Percentiles rank a stretch among this genome's conserved stretches.
Conservation (phyloP, 192 early-diverging fungal species). For the Chytriomyces sp. region DNA sequence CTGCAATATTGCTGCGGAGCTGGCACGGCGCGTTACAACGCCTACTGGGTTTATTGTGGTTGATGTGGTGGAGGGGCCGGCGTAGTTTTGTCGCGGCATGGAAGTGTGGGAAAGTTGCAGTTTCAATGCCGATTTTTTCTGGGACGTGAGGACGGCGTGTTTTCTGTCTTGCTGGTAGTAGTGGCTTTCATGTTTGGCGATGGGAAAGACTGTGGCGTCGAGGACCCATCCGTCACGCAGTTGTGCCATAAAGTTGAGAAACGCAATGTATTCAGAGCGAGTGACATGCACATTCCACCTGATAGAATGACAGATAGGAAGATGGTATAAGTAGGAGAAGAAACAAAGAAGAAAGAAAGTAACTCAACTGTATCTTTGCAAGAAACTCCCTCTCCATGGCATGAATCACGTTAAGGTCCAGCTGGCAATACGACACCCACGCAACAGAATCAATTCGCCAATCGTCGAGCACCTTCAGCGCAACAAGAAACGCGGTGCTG, state of each 20-base stretch:
- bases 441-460: conserved; percentile 31
- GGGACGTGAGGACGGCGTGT: neutral
- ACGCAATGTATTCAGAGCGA: neutral
- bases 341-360: neutral
- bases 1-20: too few species aligned
- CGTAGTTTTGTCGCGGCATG: too few species aligned
- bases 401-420: conserved; percentile 14
- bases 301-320: neutral
- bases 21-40: too few species aligned
- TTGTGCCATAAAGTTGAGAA: neutral
- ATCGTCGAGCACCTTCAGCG: conserved; percentile 37
- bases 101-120: too few species aligned
- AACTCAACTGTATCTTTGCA: conserved; percentile 22
- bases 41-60: too few species aligned
- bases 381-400: conserved; percentile 42
- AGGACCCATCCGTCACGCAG: neutral
- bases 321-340: neutral
- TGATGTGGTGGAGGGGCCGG: too few species aligned
- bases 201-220: neutral
- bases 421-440: conserved; percentile 27
- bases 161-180: neutral
- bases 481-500: conserved; percentile 21
- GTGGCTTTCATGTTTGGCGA: neutral
- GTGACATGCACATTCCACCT: conserved; percentile 6
- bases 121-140: too few species aligned